These are phyloP conservation scores for Septoria petroselini DNA, from an alignment of 2,329 filamentous ascomycete species.

Conservation along the genomic window DNA sequence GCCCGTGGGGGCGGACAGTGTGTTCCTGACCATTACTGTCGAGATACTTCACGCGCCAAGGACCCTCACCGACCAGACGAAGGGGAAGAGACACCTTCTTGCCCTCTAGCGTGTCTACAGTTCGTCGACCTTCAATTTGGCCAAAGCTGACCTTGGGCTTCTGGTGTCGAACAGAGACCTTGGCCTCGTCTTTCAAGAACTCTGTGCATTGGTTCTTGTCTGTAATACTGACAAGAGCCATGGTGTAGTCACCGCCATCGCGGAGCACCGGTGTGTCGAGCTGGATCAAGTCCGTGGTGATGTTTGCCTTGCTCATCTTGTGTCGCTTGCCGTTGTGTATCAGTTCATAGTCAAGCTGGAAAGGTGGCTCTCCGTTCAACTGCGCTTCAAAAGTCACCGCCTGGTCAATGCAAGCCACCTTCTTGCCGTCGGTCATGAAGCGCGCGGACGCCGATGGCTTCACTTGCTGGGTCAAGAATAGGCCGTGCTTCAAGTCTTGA, in stretches of 20 bases:
- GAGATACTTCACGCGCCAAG: slow-evolving; percentile 76
- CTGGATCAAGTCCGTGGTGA: slow-evolving; percentile 61
- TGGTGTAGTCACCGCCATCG: slow-evolving; percentile 83
- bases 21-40: slow-evolving; percentile 40
- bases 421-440: slow-evolving; percentile 57
- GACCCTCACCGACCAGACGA: slow-evolving; percentile 77
- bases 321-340: slow-evolving; percentile 83
- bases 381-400: slow-evolving; percentile 69
- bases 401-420: slow-evolving; percentile 79
- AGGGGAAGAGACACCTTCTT: slow-evolving; percentile 72
- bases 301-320: slow-evolving; percentile 62
- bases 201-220: slow-evolving; percentile 85
- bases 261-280: slow-evolving; percentile 73
- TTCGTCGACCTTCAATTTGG: slow-evolving; percentile 74
- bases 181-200: slow-evolving; percentile 77
- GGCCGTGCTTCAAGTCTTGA: slow-evolving; percentile 59
- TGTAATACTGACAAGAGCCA: slow-evolving; percentile 80
- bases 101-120: slow-evolving; percentile 72
- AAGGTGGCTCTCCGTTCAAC: slow-evolving; percentile 80
- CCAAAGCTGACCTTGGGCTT: slow-evolving; percentile 85
- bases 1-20: slow-evolving; percentile 41
- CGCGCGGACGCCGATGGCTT: slow-evolving; percentile 83
- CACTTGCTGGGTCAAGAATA: slow-evolving; percentile 75
- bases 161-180: slow-evolving; percentile 83
- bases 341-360: slow-evolving; percentile 86